phyloP scores from a whole-genome alignment of 805 yeast species.

The Saccharomycopsis amapae region DNA sequence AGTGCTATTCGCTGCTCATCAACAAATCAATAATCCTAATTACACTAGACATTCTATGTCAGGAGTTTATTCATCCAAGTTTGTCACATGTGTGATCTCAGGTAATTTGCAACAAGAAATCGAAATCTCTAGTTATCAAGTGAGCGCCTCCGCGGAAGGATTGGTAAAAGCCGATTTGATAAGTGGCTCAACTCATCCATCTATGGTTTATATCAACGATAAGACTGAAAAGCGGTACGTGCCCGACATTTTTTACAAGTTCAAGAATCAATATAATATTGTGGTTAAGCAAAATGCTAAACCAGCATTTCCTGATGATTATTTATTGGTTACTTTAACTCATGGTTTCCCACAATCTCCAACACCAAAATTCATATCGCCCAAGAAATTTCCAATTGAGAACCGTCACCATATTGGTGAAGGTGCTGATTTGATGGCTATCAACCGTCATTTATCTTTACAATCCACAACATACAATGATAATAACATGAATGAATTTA shows the following conservation, averaged over 20 bases:
- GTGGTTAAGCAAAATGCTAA: conserved; percentile 84
- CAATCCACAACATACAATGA: conserved; percentile 20
- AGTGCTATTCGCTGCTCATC: conserved; percentile 70
- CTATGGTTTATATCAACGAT: conserved; percentile 72
- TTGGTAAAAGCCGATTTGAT: conserved; percentile 80
- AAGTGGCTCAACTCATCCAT: conserved; percentile 84
- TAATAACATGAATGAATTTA: conserved; percentile 29
- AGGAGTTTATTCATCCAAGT: conserved; percentile 75
- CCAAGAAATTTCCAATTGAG: conserved; percentile 59
- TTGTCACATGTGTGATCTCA: conserved; percentile 85
- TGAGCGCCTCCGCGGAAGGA: conserved; percentile 80
- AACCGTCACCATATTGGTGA: conserved; percentile 72
- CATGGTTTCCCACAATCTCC: conserved; percentile 78
- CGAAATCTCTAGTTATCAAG: conserved; percentile 87
- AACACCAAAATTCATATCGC: conserved; percentile 31
- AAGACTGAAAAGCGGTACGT: conserved; percentile 74
- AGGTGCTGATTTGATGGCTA: conserved; percentile 54
- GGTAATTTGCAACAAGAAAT: conserved; percentile 89
- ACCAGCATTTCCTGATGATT: conserved; percentile 92
- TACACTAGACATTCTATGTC: conserved; percentile 53
- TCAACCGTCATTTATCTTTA: conserved; percentile 44
- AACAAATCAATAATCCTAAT: conserved; percentile 64
- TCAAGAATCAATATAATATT: conserved; percentile 79
- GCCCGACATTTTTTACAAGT: conserved; percentile 86
- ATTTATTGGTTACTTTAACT: conserved; percentile 73